Evolutionary conservation across 805 yeast species (phyloP), one percentile per base, ranked within the genome.

Genomic region (Deakozyma indianensis): DNA sequence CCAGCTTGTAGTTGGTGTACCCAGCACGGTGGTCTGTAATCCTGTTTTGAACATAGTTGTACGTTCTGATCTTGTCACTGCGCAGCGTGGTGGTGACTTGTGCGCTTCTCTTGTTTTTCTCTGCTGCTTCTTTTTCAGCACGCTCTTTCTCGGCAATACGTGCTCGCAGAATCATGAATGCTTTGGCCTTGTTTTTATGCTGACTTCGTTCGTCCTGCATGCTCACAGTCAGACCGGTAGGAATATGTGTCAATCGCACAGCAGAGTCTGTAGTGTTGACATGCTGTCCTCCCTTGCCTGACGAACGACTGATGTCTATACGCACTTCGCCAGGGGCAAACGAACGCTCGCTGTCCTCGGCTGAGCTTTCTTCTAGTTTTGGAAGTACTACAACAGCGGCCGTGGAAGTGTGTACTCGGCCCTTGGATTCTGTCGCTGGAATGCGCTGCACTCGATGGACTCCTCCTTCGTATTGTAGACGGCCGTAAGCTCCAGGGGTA

Each of bases 281-380:
- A 58, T 90, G 97, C 66, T 90, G 98, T 0, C 98, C 98, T 47
- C 98, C 98, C 51, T 92, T 82, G 2, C 98, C 98, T 46, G 95
- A 78, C 0, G 97, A 85, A 53, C 98, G 71, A 95, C 90, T 92
- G n/a, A 92, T 87, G 59, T 92, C 98, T 3, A 92, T 78, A 47
- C 96, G 72, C 21, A 92, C 78, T 55, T 92, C 98, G 2, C 83
- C 94, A 0, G 88, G 84, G 18, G 77, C 77, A 61, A 92, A 86
- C 47, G 75, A 74, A 38, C 90, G 66, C 54, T 83, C 90, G 42
- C 69, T 74, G 1, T 72, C 70, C 45, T 74, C 75, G 7, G 64
- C 67, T 20, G 61, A 59, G 28, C 68, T 63, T 4, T 75, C 67
- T 28, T 54, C 55, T 49, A 59, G 66, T 23, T 67, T 67, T 0